Evolutionary conservation across 164 flowering plant genomes (phyloP), one percentile per base, ranked within the genome.

Genomic region (Platanus orientalis): DNA sequence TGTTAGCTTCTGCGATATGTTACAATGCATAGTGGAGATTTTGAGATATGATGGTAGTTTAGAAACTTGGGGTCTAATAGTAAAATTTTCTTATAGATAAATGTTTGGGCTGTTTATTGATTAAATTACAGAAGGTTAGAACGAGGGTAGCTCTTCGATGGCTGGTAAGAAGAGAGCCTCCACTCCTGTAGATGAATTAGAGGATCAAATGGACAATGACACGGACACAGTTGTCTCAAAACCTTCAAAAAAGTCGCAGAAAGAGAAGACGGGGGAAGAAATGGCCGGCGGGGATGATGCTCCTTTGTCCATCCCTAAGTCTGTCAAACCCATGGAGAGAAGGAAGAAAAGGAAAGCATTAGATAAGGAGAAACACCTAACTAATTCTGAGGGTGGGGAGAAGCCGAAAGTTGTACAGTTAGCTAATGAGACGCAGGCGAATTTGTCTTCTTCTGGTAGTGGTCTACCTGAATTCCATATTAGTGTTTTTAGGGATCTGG

Each of bases 261-360:
- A 64, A 45, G 84, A 65, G 30, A 75, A 75, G 68, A 48, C 42
- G 44, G 65, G 66, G 2, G 67, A 57, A 17, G 68, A 51, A 10
- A 44, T 19, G 3, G 66, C n/a, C 7, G 70, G 44, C 24, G 76
- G 26, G 19, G 54, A 7, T 23, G 62, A 70, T 24, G 65, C 58
- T 16, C 39, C 61, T 56, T 7, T 32, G 2, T 48, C 57, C 5
- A 1, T 23, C 11, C 49, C 62, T 28, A 42, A 23, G 23, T 74
- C 80, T 1, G 30, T 69, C 4, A 84, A 81, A 45, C 87, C 92
- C 3, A 93, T 93, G 98, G 98, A 93, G 75, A 84, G 84, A 57
- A 78, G 64, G 75, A 94, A 94, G 84, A 81, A 81, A 54, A 80
- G 92, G 55, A 91, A 84, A 70, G 69, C 73, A 30, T 48, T 81